These are phyloP conservation scores for Starmerella riodocensis DNA, from an alignment of 805 yeast genomes.

Conservation along the genomic window DNA sequence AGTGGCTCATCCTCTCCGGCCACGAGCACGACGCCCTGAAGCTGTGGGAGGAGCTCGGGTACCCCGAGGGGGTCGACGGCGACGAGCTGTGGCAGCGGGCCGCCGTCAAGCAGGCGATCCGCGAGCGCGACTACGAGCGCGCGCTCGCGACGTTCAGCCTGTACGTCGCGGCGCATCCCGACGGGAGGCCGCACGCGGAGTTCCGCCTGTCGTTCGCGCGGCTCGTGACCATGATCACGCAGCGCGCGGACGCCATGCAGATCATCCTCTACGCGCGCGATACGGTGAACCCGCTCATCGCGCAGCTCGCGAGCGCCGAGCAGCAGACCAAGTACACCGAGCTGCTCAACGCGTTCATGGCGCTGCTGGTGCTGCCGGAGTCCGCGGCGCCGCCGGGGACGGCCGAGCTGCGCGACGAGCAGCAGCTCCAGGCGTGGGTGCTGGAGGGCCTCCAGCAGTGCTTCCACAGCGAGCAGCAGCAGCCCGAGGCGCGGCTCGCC, in stretches of 20 bases:
- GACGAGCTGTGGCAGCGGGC: background rate
- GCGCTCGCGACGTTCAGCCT: background rate
- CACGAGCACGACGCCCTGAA: background rate
- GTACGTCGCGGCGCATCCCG: background rate
- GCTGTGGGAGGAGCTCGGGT: slow-evolving; percentile 1
- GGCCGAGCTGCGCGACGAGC: background rate
- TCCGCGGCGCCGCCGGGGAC: background rate
- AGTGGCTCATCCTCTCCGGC: background rate
- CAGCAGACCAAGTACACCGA: background rate
- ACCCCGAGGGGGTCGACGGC: background rate
- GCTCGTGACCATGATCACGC: slow-evolving; percentile 1
- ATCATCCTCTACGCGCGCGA: slow-evolving; percentile 4
- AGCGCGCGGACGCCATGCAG: background rate
- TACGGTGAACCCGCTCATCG: slow-evolving; percentile 4
- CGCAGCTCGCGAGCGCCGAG: slow-evolving; percentile 1
- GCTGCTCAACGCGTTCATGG: slow-evolving; percentile 3
- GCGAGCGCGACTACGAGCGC: background rate
- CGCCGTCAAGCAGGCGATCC: background rate
- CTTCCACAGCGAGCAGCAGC: background rate
- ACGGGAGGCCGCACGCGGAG: background rate
- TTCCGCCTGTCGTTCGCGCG: background rate
- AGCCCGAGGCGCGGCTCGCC: background rate
- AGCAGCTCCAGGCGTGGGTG: background rate
- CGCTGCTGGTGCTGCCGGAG: slow-evolving; percentile 2
- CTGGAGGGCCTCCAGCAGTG: background rate